Evolutionary conservation across 108 stramenopile species (phyloP), one percentile per base, ranked within the genome.

Genomic region (Fragilaria crotonensis): DNA sequence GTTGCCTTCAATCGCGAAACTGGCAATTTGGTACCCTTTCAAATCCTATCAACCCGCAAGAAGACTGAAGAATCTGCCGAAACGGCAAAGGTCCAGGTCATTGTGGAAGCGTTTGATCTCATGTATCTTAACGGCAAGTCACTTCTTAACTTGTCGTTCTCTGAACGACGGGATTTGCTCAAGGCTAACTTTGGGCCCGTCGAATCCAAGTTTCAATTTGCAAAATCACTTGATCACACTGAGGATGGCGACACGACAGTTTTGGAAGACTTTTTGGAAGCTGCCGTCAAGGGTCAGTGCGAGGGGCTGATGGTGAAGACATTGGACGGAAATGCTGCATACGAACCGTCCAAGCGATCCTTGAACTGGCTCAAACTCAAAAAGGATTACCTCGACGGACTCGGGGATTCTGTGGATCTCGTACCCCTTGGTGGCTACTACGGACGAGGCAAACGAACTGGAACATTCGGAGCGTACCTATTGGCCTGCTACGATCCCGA

Each of bases 301-400:
- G 99, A 99, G 73, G 99, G 99, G 29, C 86, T 99, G 52, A 99
- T 99, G 99, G 97, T 99, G 27, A 99, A 99, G 83, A 98, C 98
- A 5, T 78, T 99, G 55, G 86, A 86, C 48, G 77, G 65, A 18
- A 87, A 92, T 65, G 90, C 90, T 41, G 71, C 83, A 1, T 99
- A 99, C 75, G 89, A 97, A 71, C 99, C 99, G 5, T 90, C 91
- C 30, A 77, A 79, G 48, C 80, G 99, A 31, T 94, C 94, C 17
- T 73, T 99, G 47, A 99, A 98, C 65, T 99, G 99, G 99, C 78
- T 99, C 62, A 99, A 99, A 59, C 83, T 99, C 33, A 99, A 99
- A 69, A 99, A 99, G 79, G 99, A 99, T 75, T 99, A 99, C 57
- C 76, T 99, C n/a, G 95, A 97, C 20, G 95, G 97, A 36, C 75